Evolutionary conservation across 164 flowering plant species (phyloP), one percentile per base, ranked within the genome.

Genomic region (Nymphaea colorata): DNA sequence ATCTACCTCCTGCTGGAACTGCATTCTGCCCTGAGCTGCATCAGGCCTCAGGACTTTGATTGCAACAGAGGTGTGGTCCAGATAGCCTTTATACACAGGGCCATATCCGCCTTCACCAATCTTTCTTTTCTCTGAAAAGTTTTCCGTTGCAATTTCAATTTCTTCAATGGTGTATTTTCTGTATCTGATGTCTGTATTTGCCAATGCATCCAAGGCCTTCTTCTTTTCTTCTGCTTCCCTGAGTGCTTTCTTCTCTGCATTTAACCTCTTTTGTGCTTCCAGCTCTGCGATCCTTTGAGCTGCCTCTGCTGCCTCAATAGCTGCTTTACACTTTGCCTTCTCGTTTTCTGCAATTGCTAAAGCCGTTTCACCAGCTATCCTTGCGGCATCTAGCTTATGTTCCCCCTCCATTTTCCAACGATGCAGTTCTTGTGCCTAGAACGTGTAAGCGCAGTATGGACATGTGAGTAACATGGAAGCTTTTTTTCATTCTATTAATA

Each of bases 51-150:
- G 81, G 67, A 85, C 90, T 69, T 89, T 89, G 12, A 89, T 68
- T 67, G 95, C 95, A 16, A 82, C 90, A 36, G 77, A 79, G 16
- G 95, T 89, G 66, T 87, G 91, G 73, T 89, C 95, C 43, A 89
- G 73, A 70, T 72, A 60, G 70, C 88, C 76, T 74, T 72, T 82
- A 74, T 76, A 89, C 4, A 89, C 91, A 2, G 95, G 90, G 42
- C 91, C 95, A 70, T 89, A 88, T 36, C 91, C 95, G 2, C 95
- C 95, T 81, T 87, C 91, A 41, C 95, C 95, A 60, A 89, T 87
- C 69, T 88, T 87, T 16, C 82, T 84, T 43, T 76, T 17, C 41
- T 71, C 76, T 0, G 77, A 4, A 64, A 89, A 87, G 64, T 18
- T 67, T 3, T 85, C 87, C 1, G 90, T 87, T 15, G 91, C 95